Conservation (phyloP, 106 monocot species). For the Alisma plantagoaquatica region DNA sequence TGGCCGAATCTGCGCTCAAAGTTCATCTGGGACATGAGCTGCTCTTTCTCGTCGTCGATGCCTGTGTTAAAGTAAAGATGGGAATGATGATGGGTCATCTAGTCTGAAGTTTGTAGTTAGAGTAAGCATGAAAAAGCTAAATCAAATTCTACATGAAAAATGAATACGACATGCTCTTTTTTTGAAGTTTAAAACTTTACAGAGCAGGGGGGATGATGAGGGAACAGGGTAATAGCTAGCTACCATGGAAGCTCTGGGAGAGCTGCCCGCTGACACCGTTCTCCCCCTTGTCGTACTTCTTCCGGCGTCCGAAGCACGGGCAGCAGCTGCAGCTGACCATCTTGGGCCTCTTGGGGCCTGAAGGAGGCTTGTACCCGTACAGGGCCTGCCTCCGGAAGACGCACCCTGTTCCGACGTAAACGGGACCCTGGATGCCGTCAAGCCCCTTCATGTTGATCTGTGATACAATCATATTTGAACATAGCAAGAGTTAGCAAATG, state of each 20-base stretch:
- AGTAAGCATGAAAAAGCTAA: no score
- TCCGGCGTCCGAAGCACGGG: slow-evolving; percentile 76
- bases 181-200: slow-evolving; percentile 5
- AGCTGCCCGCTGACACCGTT: slow-evolving; percentile 11
- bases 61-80: slow-evolving; percentile 16
- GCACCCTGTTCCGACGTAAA: slow-evolving; percentile 94
- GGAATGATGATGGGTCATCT: not conserved
- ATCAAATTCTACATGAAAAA: no score
- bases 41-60: slow-evolving; percentile 62
- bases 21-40: slow-evolving; percentile 79
- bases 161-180: not conserved
- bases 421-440: slow-evolving; percentile 95
- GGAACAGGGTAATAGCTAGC: no score
- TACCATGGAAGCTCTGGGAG: slow-evolving; percentile 25
- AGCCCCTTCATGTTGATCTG: slow-evolving; percentile 99
- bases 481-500: not conserved
- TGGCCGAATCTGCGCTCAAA: slow-evolving; percentile 93
- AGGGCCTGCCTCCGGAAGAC: slow-evolving; percentile 82
- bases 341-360: slow-evolving; percentile 77
- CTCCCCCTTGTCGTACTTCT: slow-evolving; percentile 40
- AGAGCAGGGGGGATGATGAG: no score
- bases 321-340: slow-evolving; percentile 97
- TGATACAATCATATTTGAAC: not conserved
- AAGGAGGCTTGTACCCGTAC: slow-evolving; percentile 88
- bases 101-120: no score